These are phyloP conservation scores for Saccharomycopsis javanensis DNA, from an alignment of 805 yeast species.

Conservation along the genomic window DNA sequence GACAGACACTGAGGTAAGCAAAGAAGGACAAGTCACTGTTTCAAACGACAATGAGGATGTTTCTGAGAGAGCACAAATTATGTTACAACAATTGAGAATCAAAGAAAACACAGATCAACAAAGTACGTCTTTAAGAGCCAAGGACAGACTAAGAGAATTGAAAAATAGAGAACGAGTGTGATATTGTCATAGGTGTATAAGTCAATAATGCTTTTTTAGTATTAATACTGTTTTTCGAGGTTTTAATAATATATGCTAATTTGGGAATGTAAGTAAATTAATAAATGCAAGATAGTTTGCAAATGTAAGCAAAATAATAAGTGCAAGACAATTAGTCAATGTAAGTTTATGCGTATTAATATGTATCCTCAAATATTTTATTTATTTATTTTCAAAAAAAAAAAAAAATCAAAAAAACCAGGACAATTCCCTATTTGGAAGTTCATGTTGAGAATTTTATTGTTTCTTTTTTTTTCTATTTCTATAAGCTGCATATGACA, in stretches of 20 bases:
- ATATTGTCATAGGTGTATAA: not conserved
- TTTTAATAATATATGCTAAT: too few species aligned
- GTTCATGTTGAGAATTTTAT: not conserved
- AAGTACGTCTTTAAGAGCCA: constrained; percentile 7
- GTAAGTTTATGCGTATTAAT: too few species aligned
- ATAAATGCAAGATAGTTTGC: too few species aligned
- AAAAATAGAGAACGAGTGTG: constrained; percentile 9
- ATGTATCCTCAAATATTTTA: not conserved
- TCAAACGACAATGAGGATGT: constrained; percentile 30
- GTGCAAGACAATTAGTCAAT: too few species aligned
- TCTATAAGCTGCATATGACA: not conserved
- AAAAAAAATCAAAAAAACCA: not conserved
- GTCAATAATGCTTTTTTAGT: too few species aligned
- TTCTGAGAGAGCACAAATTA: constrained; percentile 51
- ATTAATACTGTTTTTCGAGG: too few species aligned
- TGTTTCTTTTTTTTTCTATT: not conserved
- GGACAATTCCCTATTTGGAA: not conserved
- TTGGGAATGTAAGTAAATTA: too few species aligned
- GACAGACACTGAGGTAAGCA: not conserved
- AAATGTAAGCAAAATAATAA: too few species aligned
- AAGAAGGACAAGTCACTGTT: not conserved
- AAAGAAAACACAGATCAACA: constrained; percentile 15
- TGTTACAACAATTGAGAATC: constrained; percentile 52
- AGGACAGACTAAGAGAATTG: constrained; percentile 16
- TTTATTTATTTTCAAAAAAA: not conserved